A percentile compares a stretch with the other conserved stretches of the same genome.
These are phyloP conservation scores for Candolleomyces eurysporus DNA, from an alignment of 768 basidiomycete genomes.

Conservation along the genomic window DNA sequence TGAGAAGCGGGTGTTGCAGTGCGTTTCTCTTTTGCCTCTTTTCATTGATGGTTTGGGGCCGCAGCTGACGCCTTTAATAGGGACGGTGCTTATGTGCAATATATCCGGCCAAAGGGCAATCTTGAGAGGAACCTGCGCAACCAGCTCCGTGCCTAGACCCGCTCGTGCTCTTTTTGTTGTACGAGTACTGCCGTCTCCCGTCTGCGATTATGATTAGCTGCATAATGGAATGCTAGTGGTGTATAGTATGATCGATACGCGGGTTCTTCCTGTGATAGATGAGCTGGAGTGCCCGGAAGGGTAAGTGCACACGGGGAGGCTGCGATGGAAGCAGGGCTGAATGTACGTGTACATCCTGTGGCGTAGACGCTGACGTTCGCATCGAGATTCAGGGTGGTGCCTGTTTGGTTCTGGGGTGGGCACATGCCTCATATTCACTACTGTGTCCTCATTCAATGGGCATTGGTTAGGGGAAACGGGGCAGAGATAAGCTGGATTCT, in stretches of 20 bases:
- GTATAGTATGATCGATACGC: too few relatives aligned
- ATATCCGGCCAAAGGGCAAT: conserved; percentile 84
- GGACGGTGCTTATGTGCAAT: conserved; percentile 95
- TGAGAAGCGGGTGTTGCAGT: conserved; percentile 88
- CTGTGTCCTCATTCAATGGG: conserved; percentile 28
- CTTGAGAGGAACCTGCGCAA: conserved; percentile 83
- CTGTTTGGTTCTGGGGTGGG: conserved; percentile 44
- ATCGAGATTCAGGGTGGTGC: background rate
- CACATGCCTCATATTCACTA: too few relatives aligned
- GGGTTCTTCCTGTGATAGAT: too few relatives aligned
- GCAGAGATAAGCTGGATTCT: conserved; percentile 52
- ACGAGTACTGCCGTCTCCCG: conserved; percentile 3
- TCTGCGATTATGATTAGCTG: too few relatives aligned
- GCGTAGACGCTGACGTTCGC: conserved; percentile 7
- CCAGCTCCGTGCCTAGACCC: conserved; percentile 68
- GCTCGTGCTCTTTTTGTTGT: conserved; percentile 16
- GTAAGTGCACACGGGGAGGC: too few relatives aligned
- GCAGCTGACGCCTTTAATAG: conserved; percentile 29
- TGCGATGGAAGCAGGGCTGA: background rate
- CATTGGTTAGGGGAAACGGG: conserved; percentile 81
- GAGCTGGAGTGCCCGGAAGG: too few relatives aligned
- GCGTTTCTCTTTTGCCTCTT: conserved; percentile 31
- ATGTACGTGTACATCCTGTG: conserved; percentile 5
- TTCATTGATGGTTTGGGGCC: background rate
- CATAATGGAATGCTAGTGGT: too few relatives aligned